phyloP scores from a whole-genome alignment of 768 basidiomycete species.

The Tylopilus sp. region DNA sequence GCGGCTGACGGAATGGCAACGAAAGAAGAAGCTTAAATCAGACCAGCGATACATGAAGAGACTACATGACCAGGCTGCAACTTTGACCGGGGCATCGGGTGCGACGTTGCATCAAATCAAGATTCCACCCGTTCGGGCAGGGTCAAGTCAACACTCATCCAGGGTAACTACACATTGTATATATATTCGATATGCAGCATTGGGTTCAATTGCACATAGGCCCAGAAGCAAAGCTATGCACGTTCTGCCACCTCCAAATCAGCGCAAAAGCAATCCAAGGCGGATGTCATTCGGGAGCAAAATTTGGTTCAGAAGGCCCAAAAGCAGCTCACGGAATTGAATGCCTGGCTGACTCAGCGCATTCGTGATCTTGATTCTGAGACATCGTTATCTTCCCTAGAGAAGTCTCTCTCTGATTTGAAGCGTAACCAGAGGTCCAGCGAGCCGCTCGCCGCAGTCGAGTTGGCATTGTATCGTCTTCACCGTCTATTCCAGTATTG shows the following conservation, averaged over 20 bases:
- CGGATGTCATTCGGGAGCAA: slow-evolving; percentile 41
- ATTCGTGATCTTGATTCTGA: slow-evolving; percentile 34
- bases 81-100: slow-evolving; percentile 62
- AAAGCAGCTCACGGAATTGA: slow-evolving; percentile 37
- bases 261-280: slow-evolving; percentile 30
- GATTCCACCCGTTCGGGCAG: slow-evolving; percentile 42
- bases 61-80: slow-evolving; percentile 57
- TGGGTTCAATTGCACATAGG: slow-evolving; percentile 1
- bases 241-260: slow-evolving; percentile 25
- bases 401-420: slow-evolving; percentile 36
- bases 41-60: slow-evolving; percentile 59
- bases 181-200: neutral
- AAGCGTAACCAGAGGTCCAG: slow-evolving; percentile 43
- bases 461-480: slow-evolving; percentile 50
- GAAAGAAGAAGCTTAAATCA: slow-evolving; percentile 34
- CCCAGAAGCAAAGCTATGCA: slow-evolving; percentile 16
- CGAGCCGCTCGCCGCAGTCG: slow-evolving; percentile 44
- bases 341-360: slow-evolving; percentile 52
- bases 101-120: slow-evolving; percentile 47
- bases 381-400: slow-evolving; percentile 17
- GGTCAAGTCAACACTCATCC: neutral
- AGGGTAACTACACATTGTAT: slow-evolving; percentile 10
- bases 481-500: slow-evolving; percentile 51
- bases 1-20: slow-evolving; percentile 33
- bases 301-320: slow-evolving; percentile 45